phyloP scores from a whole-genome alignment of 768 basidiomycete species.

The Pisolithus microcarpus region DNA sequence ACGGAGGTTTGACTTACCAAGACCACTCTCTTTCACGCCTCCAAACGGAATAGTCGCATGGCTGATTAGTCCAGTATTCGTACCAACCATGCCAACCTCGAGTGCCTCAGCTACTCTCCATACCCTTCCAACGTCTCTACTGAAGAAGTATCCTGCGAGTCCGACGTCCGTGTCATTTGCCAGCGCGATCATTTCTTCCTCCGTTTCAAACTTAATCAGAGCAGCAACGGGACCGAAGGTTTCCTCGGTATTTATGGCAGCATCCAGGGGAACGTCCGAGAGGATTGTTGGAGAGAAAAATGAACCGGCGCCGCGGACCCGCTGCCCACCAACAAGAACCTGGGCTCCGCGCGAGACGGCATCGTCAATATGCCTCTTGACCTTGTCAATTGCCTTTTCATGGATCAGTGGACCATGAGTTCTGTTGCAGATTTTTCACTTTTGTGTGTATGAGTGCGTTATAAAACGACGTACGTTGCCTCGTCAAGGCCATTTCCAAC shows the following conservation, averaged over 20 bases:
- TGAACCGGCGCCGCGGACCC: conserved; percentile 45
- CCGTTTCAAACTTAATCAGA: conserved; percentile 84
- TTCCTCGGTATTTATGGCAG: conserved; percentile 72
- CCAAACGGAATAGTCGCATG: conserved; percentile 83
- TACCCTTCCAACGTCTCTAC: conserved; percentile 75
- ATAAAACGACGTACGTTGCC: conserved; percentile 47
- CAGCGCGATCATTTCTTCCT: conserved; percentile 82
- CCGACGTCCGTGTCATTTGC: conserved; percentile 84
- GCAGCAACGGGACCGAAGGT: conserved; percentile 93
- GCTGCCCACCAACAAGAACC: conserved; percentile 83
- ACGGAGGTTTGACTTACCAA: conserved; percentile 33
- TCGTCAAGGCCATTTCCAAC: conserved; percentile 82
- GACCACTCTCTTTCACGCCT: conserved; percentile 85
- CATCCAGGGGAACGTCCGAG: conserved; percentile 66
- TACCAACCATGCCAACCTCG: conserved; percentile 90
- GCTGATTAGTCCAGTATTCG: conserved; percentile 75
- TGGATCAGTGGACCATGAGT: conserved; percentile 97
- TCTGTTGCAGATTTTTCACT: conserved; percentile 28
- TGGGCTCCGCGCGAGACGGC: conserved; percentile 81
- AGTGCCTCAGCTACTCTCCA: conserved; percentile 94
- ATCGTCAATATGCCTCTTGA: conserved; percentile 78
- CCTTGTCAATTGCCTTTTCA: conserved; percentile 76
- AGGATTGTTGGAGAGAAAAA: conserved; percentile 90
- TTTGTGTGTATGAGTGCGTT: neutral
- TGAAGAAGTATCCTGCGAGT: conserved; percentile 92